phyloP scores from a whole-genome alignment of 805 yeast genomes.

The Candida oleophila region DNA sequence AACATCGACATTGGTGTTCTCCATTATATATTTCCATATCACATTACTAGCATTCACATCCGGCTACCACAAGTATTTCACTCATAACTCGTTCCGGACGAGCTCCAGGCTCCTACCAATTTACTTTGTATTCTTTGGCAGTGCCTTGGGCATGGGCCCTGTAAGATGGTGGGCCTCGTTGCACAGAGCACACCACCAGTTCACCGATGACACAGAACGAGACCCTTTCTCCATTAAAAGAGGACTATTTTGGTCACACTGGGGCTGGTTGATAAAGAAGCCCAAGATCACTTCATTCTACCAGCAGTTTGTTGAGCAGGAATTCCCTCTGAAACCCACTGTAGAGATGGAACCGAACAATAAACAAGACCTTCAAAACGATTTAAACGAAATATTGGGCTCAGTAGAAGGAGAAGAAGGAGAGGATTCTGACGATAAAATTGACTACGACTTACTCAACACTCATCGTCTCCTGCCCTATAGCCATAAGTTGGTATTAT shows the following conservation, averaged over 20 bases:
- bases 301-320: conserved; percentile 35
- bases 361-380: conserved; percentile 11
- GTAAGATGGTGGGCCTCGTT: conserved; percentile 77
- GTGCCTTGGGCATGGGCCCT: conserved; percentile 75
- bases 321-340: conserved; percentile 21
- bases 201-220: conserved; percentile 75
- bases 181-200: conserved; percentile 89
- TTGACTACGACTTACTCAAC: conserved; percentile 9
- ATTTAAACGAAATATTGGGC: conserved; percentile 5
- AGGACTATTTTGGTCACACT: conserved; percentile 79
- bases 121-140: conserved; percentile 58
- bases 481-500: conserved; percentile 23
- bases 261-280: conserved; percentile 81
- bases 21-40: conserved; percentile 31
- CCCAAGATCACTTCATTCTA: conserved; percentile 43
- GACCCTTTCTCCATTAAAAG: conserved; percentile 86
- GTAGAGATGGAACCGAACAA: conserved; percentile 1
- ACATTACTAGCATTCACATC: conserved; percentile 40
- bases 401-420: conserved; percentile 30
- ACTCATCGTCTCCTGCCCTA: conserved; percentile 7
- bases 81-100: conserved; percentile 38
- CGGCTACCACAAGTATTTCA: conserved; percentile 44
- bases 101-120: conserved; percentile 36
- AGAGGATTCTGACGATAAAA: conserved; percentile 9
- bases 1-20: conserved; percentile 27